Evolutionary conservation across 192 early-diverging fungal species (phyloP).

Genomic region (Dimargaris xerosporica): DNA sequence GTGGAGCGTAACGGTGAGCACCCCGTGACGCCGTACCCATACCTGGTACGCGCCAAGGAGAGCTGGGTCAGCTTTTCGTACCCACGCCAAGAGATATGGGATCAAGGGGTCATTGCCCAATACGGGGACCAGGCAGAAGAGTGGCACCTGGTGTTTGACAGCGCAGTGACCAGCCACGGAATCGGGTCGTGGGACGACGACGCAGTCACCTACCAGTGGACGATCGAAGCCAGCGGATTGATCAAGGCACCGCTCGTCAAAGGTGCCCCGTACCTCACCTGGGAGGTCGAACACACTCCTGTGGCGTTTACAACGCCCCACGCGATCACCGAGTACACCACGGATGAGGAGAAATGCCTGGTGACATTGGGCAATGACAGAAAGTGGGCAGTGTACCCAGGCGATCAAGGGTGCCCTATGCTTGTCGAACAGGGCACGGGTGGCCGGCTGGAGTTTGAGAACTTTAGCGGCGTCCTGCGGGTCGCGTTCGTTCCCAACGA

Average conservation of each 20-base stretch:
- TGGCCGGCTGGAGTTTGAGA: too few relatives aligned
- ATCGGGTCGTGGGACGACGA: conserved; percentile 23
- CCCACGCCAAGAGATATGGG: conserved; percentile 1
- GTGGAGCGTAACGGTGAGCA: conserved; percentile 20
- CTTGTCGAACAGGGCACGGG: not conserved
- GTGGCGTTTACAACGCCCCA: conserved; percentile 25
- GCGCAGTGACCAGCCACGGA: conserved; percentile 12
- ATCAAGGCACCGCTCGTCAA: conserved; percentile 33
- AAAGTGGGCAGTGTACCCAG: not conserved
- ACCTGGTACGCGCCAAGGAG: conserved; percentile 19
- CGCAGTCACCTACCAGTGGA: conserved; percentile 28
- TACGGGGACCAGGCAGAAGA: conserved; percentile 17
- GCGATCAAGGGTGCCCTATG: not conserved
- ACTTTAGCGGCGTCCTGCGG: conserved; percentile 29
- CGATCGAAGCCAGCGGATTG: conserved; percentile 3
- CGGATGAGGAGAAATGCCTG: conserved; percentile 29
- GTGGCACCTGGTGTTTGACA: conserved; percentile 20
- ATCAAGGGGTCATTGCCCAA: too few relatives aligned
- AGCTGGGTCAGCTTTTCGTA: conserved; percentile 21
- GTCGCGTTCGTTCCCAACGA: conserved; percentile 18
- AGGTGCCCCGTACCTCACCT: conserved; percentile 33
- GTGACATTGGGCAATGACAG: conserved; percentile 1
- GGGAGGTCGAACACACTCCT: conserved; percentile 18
- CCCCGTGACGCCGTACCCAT: conserved; percentile 31
- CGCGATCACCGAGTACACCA: conserved; percentile 27